Evolutionary conservation across 2,329 filamentous ascomycete species (phyloP).

Genomic region (Oidium heveae): DNA sequence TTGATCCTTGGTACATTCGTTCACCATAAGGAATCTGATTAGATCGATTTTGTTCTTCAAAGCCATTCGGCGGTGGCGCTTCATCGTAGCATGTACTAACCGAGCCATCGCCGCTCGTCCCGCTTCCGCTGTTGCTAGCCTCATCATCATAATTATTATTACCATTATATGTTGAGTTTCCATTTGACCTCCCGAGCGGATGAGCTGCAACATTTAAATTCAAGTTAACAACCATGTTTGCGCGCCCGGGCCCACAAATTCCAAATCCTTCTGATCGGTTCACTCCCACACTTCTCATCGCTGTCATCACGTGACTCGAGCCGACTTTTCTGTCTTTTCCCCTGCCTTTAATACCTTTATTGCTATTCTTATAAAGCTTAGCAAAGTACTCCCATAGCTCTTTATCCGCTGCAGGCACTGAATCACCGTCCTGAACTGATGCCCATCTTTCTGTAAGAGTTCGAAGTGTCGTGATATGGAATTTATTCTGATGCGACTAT

Average conservation of each 20-base stretch:
- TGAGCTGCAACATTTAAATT: background rate
- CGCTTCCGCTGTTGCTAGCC: constrained; percentile 17
- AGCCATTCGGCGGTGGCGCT: constrained; percentile 14
- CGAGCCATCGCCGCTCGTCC: constrained; percentile 11
- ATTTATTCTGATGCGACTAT: constrained; percentile 74
- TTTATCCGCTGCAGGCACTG: constrained; percentile 40
- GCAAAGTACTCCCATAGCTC: constrained; percentile 69
- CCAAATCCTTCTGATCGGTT: constrained; percentile 2
- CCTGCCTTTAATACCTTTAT: constrained; percentile 92
- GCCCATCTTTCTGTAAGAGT: constrained; percentile 47
- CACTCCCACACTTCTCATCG: constrained; percentile 3
- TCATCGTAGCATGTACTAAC: constrained; percentile 19
- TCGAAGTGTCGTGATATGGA: constrained; percentile 52
- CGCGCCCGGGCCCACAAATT: constrained; percentile 5
- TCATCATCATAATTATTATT: constrained; percentile 14
- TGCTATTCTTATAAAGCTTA: constrained; percentile 84
- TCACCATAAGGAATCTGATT: constrained; percentile 19
- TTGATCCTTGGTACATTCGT: constrained; percentile 17
- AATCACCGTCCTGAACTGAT: constrained; percentile 30
- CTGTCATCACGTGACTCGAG: constrained; percentile 2
- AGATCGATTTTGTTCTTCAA: constrained; percentile 5
- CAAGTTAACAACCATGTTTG: constrained; percentile 4
- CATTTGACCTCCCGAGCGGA: background rate
- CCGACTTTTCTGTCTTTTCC: constrained; percentile 56
- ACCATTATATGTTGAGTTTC: background rate